phyloP scores from a whole-genome alignment of 352 stramenopile genomes.

The Globisporangium solare region DNA sequence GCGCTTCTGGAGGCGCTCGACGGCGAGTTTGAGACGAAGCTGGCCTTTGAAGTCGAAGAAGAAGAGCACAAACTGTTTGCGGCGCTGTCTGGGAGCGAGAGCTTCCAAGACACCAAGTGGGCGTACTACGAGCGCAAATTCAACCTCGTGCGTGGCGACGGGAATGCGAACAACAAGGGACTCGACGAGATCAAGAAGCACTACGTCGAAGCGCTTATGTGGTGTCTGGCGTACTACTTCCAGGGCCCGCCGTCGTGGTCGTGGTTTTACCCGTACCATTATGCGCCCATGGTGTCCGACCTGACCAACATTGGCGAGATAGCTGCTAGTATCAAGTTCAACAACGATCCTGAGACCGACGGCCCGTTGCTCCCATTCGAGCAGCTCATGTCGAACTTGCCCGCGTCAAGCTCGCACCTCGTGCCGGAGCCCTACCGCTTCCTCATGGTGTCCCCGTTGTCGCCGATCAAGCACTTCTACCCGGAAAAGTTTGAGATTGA shows the following conservation, averaged over 20 bases:
- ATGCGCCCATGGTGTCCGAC: slow-evolving; percentile 98
- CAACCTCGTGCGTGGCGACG: slow-evolving; percentile 49
- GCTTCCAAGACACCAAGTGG: slow-evolving; percentile 84
- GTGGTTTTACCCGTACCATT: slow-evolving; percentile 99
- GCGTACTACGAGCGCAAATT: slow-evolving; percentile 85
- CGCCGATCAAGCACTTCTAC: slow-evolving; percentile 96
- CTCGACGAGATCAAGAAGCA: slow-evolving; percentile 62
- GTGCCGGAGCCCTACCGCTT: slow-evolving; percentile 91
- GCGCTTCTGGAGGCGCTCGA: slow-evolving; percentile 61
- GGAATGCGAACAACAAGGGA: slow-evolving; percentile 44
- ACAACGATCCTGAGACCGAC: slow-evolving; percentile 48
- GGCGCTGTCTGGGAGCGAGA: slow-evolving; percentile 51
- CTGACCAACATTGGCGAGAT: slow-evolving; percentile 88
- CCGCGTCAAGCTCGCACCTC: slow-evolving; percentile 91
- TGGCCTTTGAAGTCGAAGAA: slow-evolving; percentile 35
- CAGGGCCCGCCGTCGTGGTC: slow-evolving; percentile 95
- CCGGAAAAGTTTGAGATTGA: slow-evolving; percentile 80
- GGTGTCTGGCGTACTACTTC: slow-evolving; percentile 82
- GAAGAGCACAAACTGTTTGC: slow-evolving; percentile 43
- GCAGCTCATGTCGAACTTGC: slow-evolving; percentile 97
- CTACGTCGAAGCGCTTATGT: slow-evolving; percentile 80
- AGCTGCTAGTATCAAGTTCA: slow-evolving; percentile 74
- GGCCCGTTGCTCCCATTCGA: slow-evolving; percentile 95
- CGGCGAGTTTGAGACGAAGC: slow-evolving; percentile 38
- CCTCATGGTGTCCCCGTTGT: slow-evolving; percentile 95